These are phyloP conservation scores for Trifolium fragiferum DNA, from an alignment of 306 rosid genomes.

Conservation along the genomic window DNA sequence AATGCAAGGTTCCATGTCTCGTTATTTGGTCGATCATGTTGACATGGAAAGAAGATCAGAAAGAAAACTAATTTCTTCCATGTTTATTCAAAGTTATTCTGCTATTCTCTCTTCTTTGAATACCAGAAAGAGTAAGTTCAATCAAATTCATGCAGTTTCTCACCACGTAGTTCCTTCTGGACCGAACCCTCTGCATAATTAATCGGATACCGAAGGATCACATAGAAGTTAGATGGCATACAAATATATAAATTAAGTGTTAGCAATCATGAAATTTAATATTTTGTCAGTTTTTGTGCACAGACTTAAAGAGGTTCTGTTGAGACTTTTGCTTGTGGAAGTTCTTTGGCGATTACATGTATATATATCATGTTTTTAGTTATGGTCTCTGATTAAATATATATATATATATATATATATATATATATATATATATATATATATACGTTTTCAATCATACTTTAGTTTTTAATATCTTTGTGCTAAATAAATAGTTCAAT, in stretches of 20 bases:
- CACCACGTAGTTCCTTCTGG: constrained; percentile 61
- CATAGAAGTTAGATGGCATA: constrained; percentile 13
- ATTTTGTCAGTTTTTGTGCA: constrained; percentile 14
- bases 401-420: not conserved
- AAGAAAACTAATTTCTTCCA: constrained; percentile 46
- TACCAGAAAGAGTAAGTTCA: constrained; percentile 41
- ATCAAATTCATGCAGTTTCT: constrained; percentile 58
- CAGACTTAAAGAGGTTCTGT: constrained; percentile 18
- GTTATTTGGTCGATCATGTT: constrained; percentile 11
- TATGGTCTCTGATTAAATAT: not conserved
- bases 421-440: too few species aligned
- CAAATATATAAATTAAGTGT: constrained; percentile 24
- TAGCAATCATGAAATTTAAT: not conserved
- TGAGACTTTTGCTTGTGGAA: constrained; percentile 3
- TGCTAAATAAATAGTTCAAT: too few species aligned
- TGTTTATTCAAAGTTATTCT: constrained; percentile 44
- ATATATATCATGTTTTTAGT: constrained; percentile 11
- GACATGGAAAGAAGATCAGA: constrained; percentile 39
- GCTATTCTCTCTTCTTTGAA: constrained; percentile 49
- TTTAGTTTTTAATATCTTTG: not conserved
- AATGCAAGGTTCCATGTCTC: constrained; percentile 49
- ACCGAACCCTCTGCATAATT: constrained; percentile 82
- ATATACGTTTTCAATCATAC: not conserved
- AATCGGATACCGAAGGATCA: constrained; percentile 31
- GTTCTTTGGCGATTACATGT: constrained; percentile 1